These are phyloP conservation scores for Ustilaginoidea virens DNA, from an alignment of 2,329 filamentous ascomycete genomes.

Conservation along the genomic window DNA sequence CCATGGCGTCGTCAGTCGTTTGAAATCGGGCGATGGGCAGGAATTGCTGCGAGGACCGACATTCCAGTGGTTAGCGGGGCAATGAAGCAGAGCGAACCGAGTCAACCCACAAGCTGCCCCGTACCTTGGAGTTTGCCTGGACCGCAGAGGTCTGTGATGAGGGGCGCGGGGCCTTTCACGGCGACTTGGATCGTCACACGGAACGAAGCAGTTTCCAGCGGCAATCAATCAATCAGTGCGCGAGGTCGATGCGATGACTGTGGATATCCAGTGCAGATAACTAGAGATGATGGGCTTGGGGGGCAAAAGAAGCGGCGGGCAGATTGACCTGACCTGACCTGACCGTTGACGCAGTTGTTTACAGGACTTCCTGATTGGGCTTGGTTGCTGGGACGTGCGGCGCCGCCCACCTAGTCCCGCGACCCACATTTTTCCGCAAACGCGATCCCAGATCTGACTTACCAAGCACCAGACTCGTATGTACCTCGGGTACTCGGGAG, in stretches of 20 bases:
- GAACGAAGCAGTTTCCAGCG: too few relatives aligned
- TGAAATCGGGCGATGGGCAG: conserved; percentile 1
- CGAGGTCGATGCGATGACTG: background rate
- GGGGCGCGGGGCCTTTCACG: background rate
- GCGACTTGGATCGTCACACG: too few relatives aligned
- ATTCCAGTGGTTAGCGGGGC: conserved; percentile 28
- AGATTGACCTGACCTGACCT: background rate
- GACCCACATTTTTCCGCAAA: background rate
- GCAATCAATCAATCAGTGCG: too few relatives aligned
- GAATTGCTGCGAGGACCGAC: conserved; percentile 9
- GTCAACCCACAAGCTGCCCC: too few relatives aligned
- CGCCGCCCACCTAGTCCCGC: background rate
- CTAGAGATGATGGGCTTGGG: conserved; percentile 1
- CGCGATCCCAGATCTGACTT: too few relatives aligned
- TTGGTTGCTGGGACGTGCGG: conserved; percentile 2
- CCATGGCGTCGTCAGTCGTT: conserved; percentile 15
- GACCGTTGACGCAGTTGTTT: conserved; percentile 5
- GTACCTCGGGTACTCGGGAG: too few relatives aligned
- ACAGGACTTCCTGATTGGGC: conserved; percentile 6
- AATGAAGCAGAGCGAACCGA: conserved; percentile 10
- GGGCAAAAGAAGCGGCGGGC: background rate
- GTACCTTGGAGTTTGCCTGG: too few relatives aligned
- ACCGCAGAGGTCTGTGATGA: too few relatives aligned
- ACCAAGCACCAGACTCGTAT: too few relatives aligned
- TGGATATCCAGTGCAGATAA: background rate